These are phyloP conservation scores for Geotrichum carabidarum DNA, from an alignment of 1,139 yeast species.

Conservation along the genomic window DNA sequence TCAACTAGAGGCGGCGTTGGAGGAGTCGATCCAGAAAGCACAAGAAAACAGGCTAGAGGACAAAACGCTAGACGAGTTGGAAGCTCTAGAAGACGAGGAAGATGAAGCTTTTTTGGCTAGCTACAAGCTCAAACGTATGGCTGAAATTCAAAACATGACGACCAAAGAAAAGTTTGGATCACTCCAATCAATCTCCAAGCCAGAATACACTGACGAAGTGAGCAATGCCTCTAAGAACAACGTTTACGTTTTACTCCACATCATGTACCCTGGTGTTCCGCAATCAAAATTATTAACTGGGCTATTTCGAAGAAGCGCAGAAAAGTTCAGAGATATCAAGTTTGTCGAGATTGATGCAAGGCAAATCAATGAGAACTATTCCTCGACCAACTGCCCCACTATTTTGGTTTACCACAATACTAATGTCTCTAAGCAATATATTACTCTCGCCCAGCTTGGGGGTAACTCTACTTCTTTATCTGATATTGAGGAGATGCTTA, in stretches of 20 bases:
- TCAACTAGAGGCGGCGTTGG: constrained; percentile 79
- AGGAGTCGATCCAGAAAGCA: constrained; percentile 71
- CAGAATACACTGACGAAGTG: constrained; percentile 80
- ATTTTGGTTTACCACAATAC: constrained; percentile 71
- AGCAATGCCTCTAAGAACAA: constrained; percentile 63
- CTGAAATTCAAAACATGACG: constrained; percentile 60
- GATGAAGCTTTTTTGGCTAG: constrained; percentile 68
- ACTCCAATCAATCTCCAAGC: constrained; percentile 72
- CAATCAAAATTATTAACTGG: constrained; percentile 70
- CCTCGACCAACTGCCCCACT: constrained; percentile 87
- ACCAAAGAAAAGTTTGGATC: constrained; percentile 66
- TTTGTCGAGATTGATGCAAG: constrained; percentile 85
- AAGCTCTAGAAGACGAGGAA: constrained; percentile 68
- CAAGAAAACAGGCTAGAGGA: constrained; percentile 72
- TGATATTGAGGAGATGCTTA: constrained; percentile 69
- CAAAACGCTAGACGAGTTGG: constrained; percentile 71
- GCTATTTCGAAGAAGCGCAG: constrained; percentile 43
- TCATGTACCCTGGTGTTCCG: constrained; percentile 61
- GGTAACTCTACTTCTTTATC: constrained; percentile 67
- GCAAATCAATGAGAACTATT: constrained; percentile 88
- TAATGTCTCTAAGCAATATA: constrained; percentile 68
- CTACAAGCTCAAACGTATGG: constrained; percentile 72
- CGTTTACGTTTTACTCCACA: constrained; percentile 65
- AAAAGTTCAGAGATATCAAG: constrained; percentile 57
- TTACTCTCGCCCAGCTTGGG: constrained; percentile 75